A percentile compares a stretch with the other conserved stretches of the same genome.
phyloP scores from a whole-genome alignment of 768 basidiomycete species.

The Termitomyces eurrhizus region DNA sequence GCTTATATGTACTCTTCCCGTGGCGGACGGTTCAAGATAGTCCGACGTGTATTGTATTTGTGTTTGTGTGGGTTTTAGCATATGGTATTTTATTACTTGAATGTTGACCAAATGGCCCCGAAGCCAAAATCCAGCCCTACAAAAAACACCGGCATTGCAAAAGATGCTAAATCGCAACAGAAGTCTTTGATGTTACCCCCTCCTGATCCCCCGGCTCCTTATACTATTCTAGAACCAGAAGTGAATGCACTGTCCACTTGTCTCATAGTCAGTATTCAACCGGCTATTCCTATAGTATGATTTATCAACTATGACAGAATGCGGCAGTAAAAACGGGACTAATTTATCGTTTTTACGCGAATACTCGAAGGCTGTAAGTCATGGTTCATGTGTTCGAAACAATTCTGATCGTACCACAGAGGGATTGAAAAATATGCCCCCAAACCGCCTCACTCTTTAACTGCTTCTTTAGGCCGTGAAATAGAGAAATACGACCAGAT shows the following conservation, averaged over 20 bases:
- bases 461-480: conserved; percentile 63
- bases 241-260: conserved; percentile 51
- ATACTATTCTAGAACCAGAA: conserved; percentile 59
- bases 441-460: conserved; percentile 62
- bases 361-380: conserved; percentile 60
- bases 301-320: conserved; percentile 32
- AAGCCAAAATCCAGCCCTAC: conserved; percentile 40
- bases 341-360: conserved; percentile 65
- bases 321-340: conserved; percentile 70
- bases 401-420: conserved; percentile 28
- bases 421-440: conserved; percentile 54
- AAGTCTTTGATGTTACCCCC: conserved; percentile 54
- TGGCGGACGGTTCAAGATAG: not conserved
- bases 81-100: not conserved
- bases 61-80: conserved; percentile 2
- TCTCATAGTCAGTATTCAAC: conserved; percentile 46
- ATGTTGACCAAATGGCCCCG: conserved; percentile 35
- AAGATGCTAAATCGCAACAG: conserved; percentile 18
- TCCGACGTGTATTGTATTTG: not conserved
- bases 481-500: conserved; percentile 78
- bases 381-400: not conserved
- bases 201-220: conserved; percentile 37
- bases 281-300: conserved; percentile 2
- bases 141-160: conserved; percentile 24
- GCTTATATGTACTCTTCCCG: not conserved